Base-by-base conservation (phyloP, 441 rosid genomes). In the Adansonia rubrostipa region DNA sequence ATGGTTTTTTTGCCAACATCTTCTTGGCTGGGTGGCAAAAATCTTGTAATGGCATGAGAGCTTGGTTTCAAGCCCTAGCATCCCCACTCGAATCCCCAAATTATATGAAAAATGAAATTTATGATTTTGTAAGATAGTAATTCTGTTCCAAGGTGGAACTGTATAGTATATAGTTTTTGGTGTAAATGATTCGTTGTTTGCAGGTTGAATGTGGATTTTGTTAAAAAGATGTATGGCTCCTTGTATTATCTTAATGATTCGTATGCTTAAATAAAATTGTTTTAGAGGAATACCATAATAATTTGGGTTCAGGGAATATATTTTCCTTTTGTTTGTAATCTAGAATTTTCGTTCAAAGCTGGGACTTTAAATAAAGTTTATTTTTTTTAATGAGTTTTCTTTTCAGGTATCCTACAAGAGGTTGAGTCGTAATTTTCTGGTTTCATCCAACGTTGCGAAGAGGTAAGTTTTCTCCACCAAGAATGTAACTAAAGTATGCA, bases 391-490 rank as follows among this genome's bases (percentile, higher is more conserved):
- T 80, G 67, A 10, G 28, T 33, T 66, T 84, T 28, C 19, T 71
- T 86, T 80, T 82, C 90, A 96, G 99, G 98, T 96, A 78, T 93
- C 99, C 22, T 96, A 88, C 86, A 96, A 96, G 85, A 93, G 98
- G 99, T 82, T 96, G 76, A 93, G 98, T 87, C 94, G 97, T 78
- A 90, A 91, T 54, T 96, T 90, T 80, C 83, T 83, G 67, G 82
- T 93, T 60, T 84, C 99, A 45, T 93, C 99, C 71, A 86, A 91
- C 77, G 80, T 86, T 45, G 95, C 99, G 19, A 91, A 96, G 86
- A 89, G 94, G 99, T 92, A 79, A 28, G n/a, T 20, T 50, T 44
- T 4, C 68, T 44, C 2, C 63, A 53, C 48, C 9, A 0, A 24
- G 15, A 33, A 56, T 54, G 24, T 67, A 24, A 9, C 50, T 75